Conservation (phyloP, 306 rosid species). For the Quercus alba region DNA sequence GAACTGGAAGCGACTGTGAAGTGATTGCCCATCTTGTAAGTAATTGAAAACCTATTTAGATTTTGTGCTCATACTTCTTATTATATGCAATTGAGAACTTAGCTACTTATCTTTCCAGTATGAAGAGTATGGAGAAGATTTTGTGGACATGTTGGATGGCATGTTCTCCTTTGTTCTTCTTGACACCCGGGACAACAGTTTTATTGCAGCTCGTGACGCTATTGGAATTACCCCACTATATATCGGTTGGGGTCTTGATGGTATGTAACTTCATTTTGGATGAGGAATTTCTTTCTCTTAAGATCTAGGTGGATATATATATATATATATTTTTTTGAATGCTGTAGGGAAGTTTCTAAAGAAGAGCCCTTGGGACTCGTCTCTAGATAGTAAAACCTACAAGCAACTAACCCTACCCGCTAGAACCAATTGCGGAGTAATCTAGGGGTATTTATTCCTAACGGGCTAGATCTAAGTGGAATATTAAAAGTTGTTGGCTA, state of each 20-base stretch:
- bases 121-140: constrained; percentile 92
- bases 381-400: no score
- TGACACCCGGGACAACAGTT: constrained; percentile 76
- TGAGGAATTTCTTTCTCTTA: neutral
- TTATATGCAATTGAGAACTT: constrained; percentile 2
- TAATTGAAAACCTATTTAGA: constrained; percentile 19
- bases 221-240: constrained; percentile 90
- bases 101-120: constrained; percentile 51
- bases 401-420: no score
- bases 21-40: constrained; percentile 98
- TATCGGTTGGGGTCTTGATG: constrained; percentile 99
- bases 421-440: no score
- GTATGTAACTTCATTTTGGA: constrained; percentile 44
- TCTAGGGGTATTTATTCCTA: no score
- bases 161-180: constrained; percentile 95
- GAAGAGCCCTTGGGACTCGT: no score
- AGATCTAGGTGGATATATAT: neutral
- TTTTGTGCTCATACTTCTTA: neutral
- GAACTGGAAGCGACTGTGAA: constrained; percentile 97
- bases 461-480: no score
- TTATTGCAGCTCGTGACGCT: constrained; percentile 92
- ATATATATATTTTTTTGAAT: no score
- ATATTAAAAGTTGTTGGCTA: neutral
- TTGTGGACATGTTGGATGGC: constrained; percentile 91
- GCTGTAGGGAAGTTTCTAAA: no score